Base-by-base conservation (phyloP, 2,329 filamentous ascomycete species). In the Tetracladium maxilliforme region DNA sequence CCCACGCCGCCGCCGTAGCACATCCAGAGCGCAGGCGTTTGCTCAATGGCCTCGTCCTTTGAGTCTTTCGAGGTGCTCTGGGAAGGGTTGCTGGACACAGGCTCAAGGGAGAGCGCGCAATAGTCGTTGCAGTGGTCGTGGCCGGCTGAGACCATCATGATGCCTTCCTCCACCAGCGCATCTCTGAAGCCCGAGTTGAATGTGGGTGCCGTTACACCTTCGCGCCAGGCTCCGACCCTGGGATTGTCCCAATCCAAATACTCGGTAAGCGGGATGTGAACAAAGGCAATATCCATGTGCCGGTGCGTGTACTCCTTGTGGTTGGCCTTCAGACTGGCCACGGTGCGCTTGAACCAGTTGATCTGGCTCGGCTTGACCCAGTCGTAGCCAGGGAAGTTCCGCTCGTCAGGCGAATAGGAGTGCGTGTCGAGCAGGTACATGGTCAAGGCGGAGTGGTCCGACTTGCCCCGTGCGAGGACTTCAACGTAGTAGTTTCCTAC, bases 41-140 rank as follows among this genome's bases (percentile, higher is more conserved):
- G 51, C 13, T 54, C 32, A 26, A 27, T 22, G 7, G 34, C 25
- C 7, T 41, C 36, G 14, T 42, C 38, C 19, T 29, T 34, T 13
- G 38, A n/a, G n/a, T n/a, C n/a, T n/a, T n/a, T n/a, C n/a, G n/a
- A n/a, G n/a, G n/a, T n/a, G n/a, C n/a, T n/a, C n/a, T n/a, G n/a
- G n/a, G n/a, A n/a, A n/a, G 27, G 21, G 28, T 54, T 16, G 58
- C 49, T 20, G 64, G n/a, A n/a, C n/a, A n/a, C n/a, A n/a, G n/a
- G 52, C 25, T 65, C 50, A 4, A 57, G 49, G 2, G 65, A 72
- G 7, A 94, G 63, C 34, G 80, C 74, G 49, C 90, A 98, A 49
- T 94, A 95, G 44, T 98, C 90, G 45, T 98, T 98, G 36, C 79
- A 87, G 45, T 98, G 90, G 44, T 98, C 90, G 47, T 75, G 80